A percentile compares a stretch with the other conserved stretches of the same genome.
Evolutionary conservation across 2,329 filamentous ascomycete species (phyloP).

Genomic region (Epichloe brachyelytri): DNA sequence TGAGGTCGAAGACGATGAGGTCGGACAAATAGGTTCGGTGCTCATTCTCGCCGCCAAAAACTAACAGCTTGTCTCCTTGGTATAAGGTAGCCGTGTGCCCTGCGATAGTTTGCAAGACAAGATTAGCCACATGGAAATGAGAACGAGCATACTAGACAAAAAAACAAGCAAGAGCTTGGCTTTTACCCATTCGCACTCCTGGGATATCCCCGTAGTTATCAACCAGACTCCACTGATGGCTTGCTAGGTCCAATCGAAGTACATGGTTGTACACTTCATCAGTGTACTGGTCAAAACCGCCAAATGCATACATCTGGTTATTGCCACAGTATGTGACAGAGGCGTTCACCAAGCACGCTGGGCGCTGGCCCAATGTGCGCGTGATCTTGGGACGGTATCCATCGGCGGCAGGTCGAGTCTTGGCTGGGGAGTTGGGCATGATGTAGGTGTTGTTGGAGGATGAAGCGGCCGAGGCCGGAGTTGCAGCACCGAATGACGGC

Average conservation of each 20-base stretch:
- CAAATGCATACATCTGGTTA: slow-evolving; percentile 95
- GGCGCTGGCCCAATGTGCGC: slow-evolving; percentile 64
- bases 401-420: slow-evolving; percentile 51
- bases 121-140: slow-evolving; percentile 2
- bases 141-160: not conserved
- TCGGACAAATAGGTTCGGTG: slow-evolving; percentile 92
- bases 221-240: slow-evolving; percentile 85
- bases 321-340: slow-evolving; percentile 98
- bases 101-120: slow-evolving; percentile 22
- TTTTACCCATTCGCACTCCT: slow-evolving; percentile 80
- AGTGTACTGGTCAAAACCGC: slow-evolving; percentile 96
- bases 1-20: slow-evolving; percentile 89
- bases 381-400: slow-evolving; percentile 77
- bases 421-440: slow-evolving; percentile 75
- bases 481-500: slow-evolving; percentile 11
- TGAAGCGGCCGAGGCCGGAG: slow-evolving; percentile 16
- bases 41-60: slow-evolving; percentile 97
- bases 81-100: slow-evolving; percentile 92
- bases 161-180: not conserved
- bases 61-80: slow-evolving; percentile 85
- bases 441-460: slow-evolving; percentile 72
- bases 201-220: slow-evolving; percentile 99
- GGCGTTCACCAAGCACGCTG: slow-evolving; percentile 91
- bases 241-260: slow-evolving; percentile 71
- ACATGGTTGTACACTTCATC: slow-evolving; percentile 99